Conservation (phyloP, 106 monocot genomes). For the Acorus calamus region DNA sequence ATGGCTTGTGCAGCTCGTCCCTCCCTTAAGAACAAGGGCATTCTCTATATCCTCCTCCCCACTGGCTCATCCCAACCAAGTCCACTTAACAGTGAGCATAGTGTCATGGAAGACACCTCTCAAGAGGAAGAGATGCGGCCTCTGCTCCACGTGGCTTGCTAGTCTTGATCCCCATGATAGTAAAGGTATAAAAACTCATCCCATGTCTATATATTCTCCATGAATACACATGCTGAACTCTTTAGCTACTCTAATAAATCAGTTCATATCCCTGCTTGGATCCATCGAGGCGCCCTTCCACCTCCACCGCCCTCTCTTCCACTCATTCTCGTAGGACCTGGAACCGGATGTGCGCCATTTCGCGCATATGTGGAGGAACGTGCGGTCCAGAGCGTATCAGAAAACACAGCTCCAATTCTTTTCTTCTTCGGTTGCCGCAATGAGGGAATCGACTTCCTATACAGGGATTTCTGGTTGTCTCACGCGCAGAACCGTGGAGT, state of each 20-base stretch:
- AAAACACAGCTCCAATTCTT: conserved; percentile 45
- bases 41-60: conserved; percentile 98
- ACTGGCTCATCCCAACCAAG: conserved; percentile 57
- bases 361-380: conserved; percentile 73
- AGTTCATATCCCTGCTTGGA: conserved; percentile 70
- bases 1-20: conserved; percentile 83
- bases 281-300: conserved; percentile 51
- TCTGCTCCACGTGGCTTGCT: conserved; percentile 90
- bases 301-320: conserved; percentile 57
- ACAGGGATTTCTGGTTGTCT: conserved; percentile 57
- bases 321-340: conserved; percentile 83
- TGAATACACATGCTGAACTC: too few relatives aligned
- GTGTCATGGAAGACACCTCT: conserved; percentile 71
- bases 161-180: conserved; percentile 47
- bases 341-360: conserved; percentile 94
- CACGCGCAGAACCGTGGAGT: conserved; percentile 45
- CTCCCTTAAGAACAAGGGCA: conserved; percentile 75
- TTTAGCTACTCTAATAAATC: too few relatives aligned
- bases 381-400: conserved; percentile 23
- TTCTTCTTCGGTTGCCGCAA: conserved; percentile 98
- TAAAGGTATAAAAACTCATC: conserved; percentile 15
- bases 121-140: conserved; percentile 61
- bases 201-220: too few relatives aligned
- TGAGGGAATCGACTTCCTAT: conserved; percentile 54
- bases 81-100: conserved; percentile 81